Conservation (phyloP, 805 yeast species). For the Lipomyces yamanashiensis region DNA sequence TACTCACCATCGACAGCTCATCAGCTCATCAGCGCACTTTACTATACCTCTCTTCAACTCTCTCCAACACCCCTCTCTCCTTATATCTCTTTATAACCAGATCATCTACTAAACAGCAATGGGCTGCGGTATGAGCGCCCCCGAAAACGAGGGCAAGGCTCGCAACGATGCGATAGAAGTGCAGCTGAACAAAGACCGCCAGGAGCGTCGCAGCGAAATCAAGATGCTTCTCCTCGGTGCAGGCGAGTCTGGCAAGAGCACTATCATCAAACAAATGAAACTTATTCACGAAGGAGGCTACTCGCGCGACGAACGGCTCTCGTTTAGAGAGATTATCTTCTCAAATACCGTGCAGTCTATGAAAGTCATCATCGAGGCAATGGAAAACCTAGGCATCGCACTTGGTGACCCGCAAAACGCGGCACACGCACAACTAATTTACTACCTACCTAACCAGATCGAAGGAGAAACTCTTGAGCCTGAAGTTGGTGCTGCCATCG, state of each 20-base stretch:
- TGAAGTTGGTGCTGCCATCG: constrained; percentile 74
- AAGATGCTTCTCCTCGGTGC: constrained; percentile 77
- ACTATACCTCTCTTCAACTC: not conserved
- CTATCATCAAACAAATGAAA: constrained; percentile 87
- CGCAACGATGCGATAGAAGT: constrained; percentile 56
- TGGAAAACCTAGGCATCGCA: constrained; percentile 64
- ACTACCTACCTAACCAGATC: constrained; percentile 27
- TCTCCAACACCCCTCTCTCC: not conserved
- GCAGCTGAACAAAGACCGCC: constrained; percentile 35
- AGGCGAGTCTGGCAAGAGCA: constrained; percentile 93
- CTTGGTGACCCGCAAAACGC: constrained; percentile 57
- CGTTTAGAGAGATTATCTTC: constrained; percentile 89
- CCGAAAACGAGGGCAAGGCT: constrained; percentile 43
- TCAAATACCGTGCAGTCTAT: constrained; percentile 67
- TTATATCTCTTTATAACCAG: not conserved
- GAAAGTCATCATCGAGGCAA: constrained; percentile 56
- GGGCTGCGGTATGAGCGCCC: constrained; percentile 40
- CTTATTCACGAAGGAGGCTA: constrained; percentile 86
- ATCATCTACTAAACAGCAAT: constrained; percentile 18
- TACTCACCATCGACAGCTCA: not conserved
- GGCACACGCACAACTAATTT: constrained; percentile 15
- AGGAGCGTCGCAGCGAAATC: constrained; percentile 31
- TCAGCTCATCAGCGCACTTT: not conserved
- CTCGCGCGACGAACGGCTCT: constrained; percentile 73
- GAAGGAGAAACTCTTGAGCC: constrained; percentile 43